Evolutionary conservation across 1,284 basidiomycete species (phyloP), one percentile per base, ranked within the genome.

Genomic region (Abortiporus biennis): DNA sequence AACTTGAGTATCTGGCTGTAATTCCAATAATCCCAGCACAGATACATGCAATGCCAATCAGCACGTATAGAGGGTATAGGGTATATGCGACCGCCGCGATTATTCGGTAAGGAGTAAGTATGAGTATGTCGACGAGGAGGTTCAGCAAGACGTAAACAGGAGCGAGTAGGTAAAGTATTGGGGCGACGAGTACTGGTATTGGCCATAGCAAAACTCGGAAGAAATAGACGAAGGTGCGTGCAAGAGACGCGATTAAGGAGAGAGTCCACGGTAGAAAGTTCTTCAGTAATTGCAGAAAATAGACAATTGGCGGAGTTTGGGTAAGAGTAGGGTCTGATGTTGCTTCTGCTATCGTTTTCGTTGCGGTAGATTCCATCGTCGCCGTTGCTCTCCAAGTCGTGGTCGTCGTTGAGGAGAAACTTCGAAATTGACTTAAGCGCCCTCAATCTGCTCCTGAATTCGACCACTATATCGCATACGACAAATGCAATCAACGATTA

Each of bases 21-120:
- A 71, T 41, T 1, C 80, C 80, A 0, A 84, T 36, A 9, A 70
- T 22, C 1, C 57, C 63, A 0, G 80, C 80, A 19, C 65, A 65
- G 36, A 84, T 70, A 48, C 72, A 75, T 2, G 79, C 74, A 0
- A 74, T 68, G 4, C 76, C 78, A 24, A 71, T 65, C 48, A 84
- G 74, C 17, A 78, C 69, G 47, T 84, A 85, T 25, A 81, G 38
- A 0, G 81, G 81, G 45, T 78, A 80, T 2, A 82, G 27, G 15
- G 68, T 67, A 16, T 74, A 66, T 13, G 69, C 52, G 21, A 74
- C 33, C 43, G 61, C 67, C 5, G 57, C 40, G n/a, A 64, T 41
- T 22, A 68, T 52, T 16, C 54, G 49, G 48, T 71, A 73, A 0
- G 81, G 81, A 15, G 65, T 59, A 47, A 66, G 54, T 4, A 82